Percentiles rank a stretch among this genome's conserved stretches.
phyloP scores from a whole-genome alignment of 352 stramenopile genomes.

The Pythium angustatum region DNA sequence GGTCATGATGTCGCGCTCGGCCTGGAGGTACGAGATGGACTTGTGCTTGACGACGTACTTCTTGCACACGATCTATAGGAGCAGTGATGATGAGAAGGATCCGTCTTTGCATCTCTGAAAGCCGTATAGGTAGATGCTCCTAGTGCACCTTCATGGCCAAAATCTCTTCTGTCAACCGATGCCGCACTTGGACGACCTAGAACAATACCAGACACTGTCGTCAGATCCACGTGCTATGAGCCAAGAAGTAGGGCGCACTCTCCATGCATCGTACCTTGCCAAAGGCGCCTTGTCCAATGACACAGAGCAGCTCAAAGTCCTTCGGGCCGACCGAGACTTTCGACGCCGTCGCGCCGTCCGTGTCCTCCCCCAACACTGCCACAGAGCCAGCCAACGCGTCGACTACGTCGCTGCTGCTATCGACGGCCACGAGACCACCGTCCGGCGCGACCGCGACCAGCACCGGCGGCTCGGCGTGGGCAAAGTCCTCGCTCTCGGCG shows the following conservation, averaged over 20 bases:
- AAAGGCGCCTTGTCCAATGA: conserved; percentile 84
- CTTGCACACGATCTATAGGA: conserved; percentile 71
- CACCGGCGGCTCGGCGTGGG: conserved; percentile 39
- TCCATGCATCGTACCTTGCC: conserved; percentile 52
- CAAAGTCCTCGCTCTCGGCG: conserved; percentile 71
- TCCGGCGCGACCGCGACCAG: conserved; percentile 24
- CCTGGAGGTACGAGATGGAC: conserved; percentile 73
- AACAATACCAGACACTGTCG: not conserved
- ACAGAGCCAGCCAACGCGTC: not conserved
- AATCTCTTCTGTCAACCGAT: conserved; percentile 72
- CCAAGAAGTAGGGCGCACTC: too few species aligned
- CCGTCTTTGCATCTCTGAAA: too few species aligned
- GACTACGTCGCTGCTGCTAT: conserved; percentile 8
- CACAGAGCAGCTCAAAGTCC: conserved; percentile 82
- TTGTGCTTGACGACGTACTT: conserved; percentile 88
- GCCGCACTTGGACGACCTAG: conserved; percentile 81
- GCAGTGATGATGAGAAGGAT: too few species aligned
- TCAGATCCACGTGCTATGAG: not conserved
- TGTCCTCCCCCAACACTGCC: not conserved
- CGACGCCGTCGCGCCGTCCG: not conserved
- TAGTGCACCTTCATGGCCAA: conserved; percentile 80
- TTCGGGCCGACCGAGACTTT: conserved; percentile 50
- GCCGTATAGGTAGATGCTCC: too few species aligned
- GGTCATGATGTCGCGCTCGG: conserved; percentile 86
- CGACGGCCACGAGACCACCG: conserved; percentile 9